Conservation (phyloP, 2,329 filamentous ascomycete genomes). For the Colletotrichum kahawae region DNA sequence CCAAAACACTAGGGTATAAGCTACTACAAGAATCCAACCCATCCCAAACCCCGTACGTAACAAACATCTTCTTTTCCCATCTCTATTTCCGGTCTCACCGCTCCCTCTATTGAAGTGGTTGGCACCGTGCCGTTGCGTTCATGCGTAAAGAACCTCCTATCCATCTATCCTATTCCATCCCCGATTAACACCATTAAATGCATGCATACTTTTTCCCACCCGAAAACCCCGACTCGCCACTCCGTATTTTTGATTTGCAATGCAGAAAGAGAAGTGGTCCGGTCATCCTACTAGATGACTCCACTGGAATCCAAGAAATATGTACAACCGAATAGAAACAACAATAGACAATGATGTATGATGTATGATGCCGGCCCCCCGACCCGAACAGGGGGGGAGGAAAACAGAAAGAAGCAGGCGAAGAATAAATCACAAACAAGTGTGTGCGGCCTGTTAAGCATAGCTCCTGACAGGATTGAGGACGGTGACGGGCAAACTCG, state of each 20-base stretch:
- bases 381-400: not conserved
- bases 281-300: not conserved
- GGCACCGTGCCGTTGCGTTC: not conserved
- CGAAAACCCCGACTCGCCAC: not conserved
- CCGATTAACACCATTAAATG: conserved; percentile 5
- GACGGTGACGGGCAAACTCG: conserved; percentile 36
- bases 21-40: not conserved
- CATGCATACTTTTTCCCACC: not conserved
- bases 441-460: conserved; percentile 31
- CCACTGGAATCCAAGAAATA: not conserved
- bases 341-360: not conserved
- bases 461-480: conserved; percentile 43
- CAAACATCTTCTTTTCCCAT: not conserved
- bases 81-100: not conserved
- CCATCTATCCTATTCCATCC: not conserved
- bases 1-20: conserved; percentile 21
- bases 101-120: not conserved
- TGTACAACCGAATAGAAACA: not conserved
- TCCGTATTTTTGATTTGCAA: not conserved
- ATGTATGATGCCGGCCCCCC: not conserved
- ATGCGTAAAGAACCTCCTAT: not conserved
- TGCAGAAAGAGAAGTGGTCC: not conserved
- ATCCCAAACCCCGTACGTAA: not conserved
- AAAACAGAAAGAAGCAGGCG: not conserved
- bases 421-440: not conserved